Base-by-base conservation (phyloP, 345 rosid species). In the Balakata baccata region DNA sequence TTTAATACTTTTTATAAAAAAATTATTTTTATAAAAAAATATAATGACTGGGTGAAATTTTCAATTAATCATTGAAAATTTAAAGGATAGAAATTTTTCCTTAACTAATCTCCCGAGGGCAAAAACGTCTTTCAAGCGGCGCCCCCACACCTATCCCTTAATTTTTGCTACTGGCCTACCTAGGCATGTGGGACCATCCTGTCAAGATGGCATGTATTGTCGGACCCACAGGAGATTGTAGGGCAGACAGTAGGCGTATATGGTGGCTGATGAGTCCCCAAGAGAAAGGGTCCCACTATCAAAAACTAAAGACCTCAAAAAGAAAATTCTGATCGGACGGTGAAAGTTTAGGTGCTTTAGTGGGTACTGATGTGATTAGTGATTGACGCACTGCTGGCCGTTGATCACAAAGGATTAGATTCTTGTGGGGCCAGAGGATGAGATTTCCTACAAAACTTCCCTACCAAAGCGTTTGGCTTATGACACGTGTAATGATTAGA, bases 171-270 rank as follows among this genome's bases (percentile, higher is more conserved):
- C 3, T 2, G 57, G 17, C 14, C 53, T 20, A 41, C 23, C 54
- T 49, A 34, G 38, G 62, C 78, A 79, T 9, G 63, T 22, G 67
- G 86, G 81, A 53, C 53, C 49, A 23, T 5, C 12, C 14, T 58
- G 71, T 69, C 77, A 29, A 17, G 70, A 13, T 7, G 71, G 18
- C 17, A 64, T 58, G 29, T 12, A 10, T 1, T 3, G n/a, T 54
- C 43, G 72, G 72, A 50, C 83, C 72, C 66, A n/a, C 50, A 16
- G 3, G n/a, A 10, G 57, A 6, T 46, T 60, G 81, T 58, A 64
- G 78, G 76, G 56, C 54, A 47, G 68, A 62, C 5, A 10, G 51
- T 10, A 46, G 61, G 80, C 78, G n/a, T n/a, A 69, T 4, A 17
- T 43, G 82, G 77, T 77, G 5, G 83, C 46, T 50, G 53, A 50